phyloP scores from a whole-genome alignment of 2,329 filamentous ascomycete species.

The Aspergillus nomiae region DNA sequence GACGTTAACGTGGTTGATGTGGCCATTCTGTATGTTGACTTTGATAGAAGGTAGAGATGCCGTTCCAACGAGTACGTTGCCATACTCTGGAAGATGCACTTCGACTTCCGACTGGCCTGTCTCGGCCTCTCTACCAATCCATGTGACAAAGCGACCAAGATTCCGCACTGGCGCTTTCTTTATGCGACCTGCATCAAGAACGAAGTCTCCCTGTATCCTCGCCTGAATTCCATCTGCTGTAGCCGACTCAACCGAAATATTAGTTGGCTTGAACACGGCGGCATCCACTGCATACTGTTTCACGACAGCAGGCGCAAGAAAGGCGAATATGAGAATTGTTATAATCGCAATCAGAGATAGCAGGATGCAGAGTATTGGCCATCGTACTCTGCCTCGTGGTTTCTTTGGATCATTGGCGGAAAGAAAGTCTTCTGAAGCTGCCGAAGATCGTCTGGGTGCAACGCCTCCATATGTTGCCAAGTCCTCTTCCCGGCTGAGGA shows the following conservation, averaged over 20 bases:
- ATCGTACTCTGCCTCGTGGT: slow-evolving; percentile 52
- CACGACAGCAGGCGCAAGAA: slow-evolving; percentile 76
- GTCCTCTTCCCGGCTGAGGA: slow-evolving; percentile 38
- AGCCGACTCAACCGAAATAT: slow-evolving; percentile 81
- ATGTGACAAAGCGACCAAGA: slow-evolving; percentile 76
- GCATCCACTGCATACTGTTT: slow-evolving; percentile 86
- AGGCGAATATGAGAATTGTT: slow-evolving; percentile 73
- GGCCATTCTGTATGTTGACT: slow-evolving; percentile 75
- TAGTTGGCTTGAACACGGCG: slow-evolving; percentile 77
- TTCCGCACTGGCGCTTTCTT: slow-evolving; percentile 69
- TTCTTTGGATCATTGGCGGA: slow-evolving; percentile 21
- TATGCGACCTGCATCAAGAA: slow-evolving; percentile 76
- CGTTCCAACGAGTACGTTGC: slow-evolving; percentile 73
- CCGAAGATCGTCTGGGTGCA: slow-evolving; percentile 26
- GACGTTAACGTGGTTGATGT: slow-evolving; percentile 77
- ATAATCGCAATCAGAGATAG: slow-evolving; percentile 63
- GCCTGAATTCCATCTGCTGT: slow-evolving; percentile 76
- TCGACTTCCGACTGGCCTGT: slow-evolving; percentile 71
- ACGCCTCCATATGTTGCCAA: slow-evolving; percentile 34
- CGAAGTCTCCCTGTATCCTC: slow-evolving; percentile 79
- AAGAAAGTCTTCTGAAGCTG: slow-evolving; percentile 21
- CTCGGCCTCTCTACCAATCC: slow-evolving; percentile 75
- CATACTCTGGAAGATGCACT: slow-evolving; percentile 82
- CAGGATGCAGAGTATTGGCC: slow-evolving; percentile 73
- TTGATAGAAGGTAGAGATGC: slow-evolving; percentile 74